Evolutionary conservation across 345 rosid species (phyloP), one percentile per base, ranked within the genome.

Genomic region (Lepidium sativum): DNA sequence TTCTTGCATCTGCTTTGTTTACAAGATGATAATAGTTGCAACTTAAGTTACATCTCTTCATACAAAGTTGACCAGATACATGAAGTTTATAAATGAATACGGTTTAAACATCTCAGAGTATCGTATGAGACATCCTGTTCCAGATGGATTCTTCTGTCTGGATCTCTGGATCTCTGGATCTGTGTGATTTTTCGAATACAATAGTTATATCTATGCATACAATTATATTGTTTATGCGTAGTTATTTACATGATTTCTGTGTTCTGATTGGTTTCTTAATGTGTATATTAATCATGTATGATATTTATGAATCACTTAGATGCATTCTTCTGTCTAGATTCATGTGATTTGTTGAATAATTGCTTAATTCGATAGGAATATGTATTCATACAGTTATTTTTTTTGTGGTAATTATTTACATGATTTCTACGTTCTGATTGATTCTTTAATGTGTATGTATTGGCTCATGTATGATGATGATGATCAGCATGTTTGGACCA

Each of bases 381-480:
- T 25, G 0, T 23, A 48, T 6, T 2, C 35, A 27, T 29, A 14
- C 56, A 8, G 15, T 14, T 27, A 4, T 27, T 6, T 25, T 25
- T n/a, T n/a, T n/a, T n/a, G n/a, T n/a, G n/a, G n/a, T n/a, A 1
- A 0, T 4, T 37, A 33, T 16, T 21, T 23, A 39, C 17, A 18
- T 57, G 7, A 16, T 21, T 39, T n/a, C 2, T 4, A 16, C 9
- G 25, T 20, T 21, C 5, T 13, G 18, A 4, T 29, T 57, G 23
- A 31, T 39, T 58, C 2, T 12, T 13, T 57, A 2, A 41, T 27
- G 21, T 48, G 14, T 27, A n/a, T n/a, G n/a, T n/a, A n/a, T n/a
- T n/a, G n/a, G n/a, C n/a, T n/a, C n/a, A n/a, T n/a, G n/a, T n/a
- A 34, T 60, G 65, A 48, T 44, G 43, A 29, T 57, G 21, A 58